Percentiles rank a stretch among this genome's conserved stretches.
phyloP scores from a whole-genome alignment of 2,329 filamentous ascomycete genomes.

The Hymenoscyphus occultus region DNA sequence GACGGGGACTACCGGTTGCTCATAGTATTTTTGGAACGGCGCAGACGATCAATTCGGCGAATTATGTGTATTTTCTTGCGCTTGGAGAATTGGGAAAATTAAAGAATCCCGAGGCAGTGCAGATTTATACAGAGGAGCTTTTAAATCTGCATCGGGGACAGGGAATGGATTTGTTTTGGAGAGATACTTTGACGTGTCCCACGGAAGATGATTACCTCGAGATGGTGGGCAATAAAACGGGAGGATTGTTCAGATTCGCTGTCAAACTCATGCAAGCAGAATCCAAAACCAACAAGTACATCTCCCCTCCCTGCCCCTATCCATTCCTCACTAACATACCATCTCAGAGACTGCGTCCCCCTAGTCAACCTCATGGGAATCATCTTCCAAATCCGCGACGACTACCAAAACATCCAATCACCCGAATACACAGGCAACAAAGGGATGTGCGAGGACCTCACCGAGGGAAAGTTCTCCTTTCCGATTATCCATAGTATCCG shows the following conservation, averaged over 20 bases:
- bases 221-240: slow-evolving; percentile 91
- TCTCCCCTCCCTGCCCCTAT: slow-evolving; percentile 4
- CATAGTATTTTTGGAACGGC: slow-evolving; percentile 82
- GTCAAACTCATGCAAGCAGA: slow-evolving; percentile 88
- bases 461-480: slow-evolving; percentile 96
- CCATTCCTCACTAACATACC: slow-evolving; percentile 10
- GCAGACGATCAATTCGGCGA: slow-evolving; percentile 87
- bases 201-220: slow-evolving; percentile 89
- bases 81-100: slow-evolving; percentile 72
- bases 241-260: slow-evolving; percentile 78
- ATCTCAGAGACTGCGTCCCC: slow-evolving; percentile 66
- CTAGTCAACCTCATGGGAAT: slow-evolving; percentile 83
- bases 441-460: slow-evolving; percentile 91
- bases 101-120: slow-evolving; percentile 62
- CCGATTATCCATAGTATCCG: slow-evolving; percentile 93
- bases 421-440: slow-evolving; percentile 82
- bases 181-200: slow-evolving; percentile 78
- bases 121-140: slow-evolving; percentile 78
- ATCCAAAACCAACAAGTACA: slow-evolving; percentile 45
- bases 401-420: slow-evolving; percentile 83
- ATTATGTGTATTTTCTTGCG: slow-evolving; percentile 83
- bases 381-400: slow-evolving; percentile 87
- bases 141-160: slow-evolving; percentile 83
- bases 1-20: slow-evolving; percentile 76
- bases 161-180: slow-evolving; percentile 90